Conservation (phyloP, 169 alveolate species). For the Nephromyces sp. region DNA sequence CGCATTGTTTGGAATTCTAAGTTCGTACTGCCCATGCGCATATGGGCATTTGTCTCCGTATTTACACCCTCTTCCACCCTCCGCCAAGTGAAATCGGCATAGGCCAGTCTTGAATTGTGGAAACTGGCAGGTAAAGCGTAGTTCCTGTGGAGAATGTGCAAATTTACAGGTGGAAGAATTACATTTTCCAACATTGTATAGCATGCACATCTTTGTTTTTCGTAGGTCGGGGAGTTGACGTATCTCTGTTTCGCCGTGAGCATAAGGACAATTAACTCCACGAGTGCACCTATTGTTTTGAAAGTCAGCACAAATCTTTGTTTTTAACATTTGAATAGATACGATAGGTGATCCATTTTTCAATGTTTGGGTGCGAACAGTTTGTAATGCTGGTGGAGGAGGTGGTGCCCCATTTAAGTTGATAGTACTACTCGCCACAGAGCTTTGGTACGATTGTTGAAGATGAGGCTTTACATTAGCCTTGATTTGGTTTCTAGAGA, state of each 20-base stretch:
- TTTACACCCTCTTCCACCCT: slow-evolving; percentile 22
- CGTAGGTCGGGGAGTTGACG: slow-evolving; percentile 23
- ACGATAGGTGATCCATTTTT: slow-evolving; percentile 36
- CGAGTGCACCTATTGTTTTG: slow-evolving; percentile 15
- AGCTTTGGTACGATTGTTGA: too few species aligned
- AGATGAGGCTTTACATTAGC: too few species aligned
- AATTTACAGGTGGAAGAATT: slow-evolving; percentile 5
- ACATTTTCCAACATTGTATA: slow-evolving; percentile 14
- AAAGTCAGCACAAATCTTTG: slow-evolving; percentile 17
- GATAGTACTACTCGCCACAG: too few species aligned
- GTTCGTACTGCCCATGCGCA: slow-evolving; percentile 16
- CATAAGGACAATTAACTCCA: slow-evolving; percentile 16
- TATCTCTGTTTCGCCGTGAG: slow-evolving; percentile 22
- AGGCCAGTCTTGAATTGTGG: slow-evolving; percentile 17
- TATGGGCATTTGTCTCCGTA: slow-evolving; percentile 22
- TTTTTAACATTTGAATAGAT: slow-evolving; percentile 22
- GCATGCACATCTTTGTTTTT: slow-evolving; percentile 20
- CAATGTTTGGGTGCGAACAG: too few species aligned
- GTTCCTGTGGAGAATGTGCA: slow-evolving; percentile 20
- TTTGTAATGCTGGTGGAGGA: too few species aligned
- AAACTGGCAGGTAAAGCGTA: slow-evolving; percentile 18
- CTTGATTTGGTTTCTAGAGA: too few species aligned
- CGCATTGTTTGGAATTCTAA: slow-evolving; percentile 8
- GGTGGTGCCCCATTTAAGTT: too few species aligned
- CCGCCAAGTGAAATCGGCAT: slow-evolving; percentile 14